These are phyloP conservation scores for Sporothrix protearum DNA, from an alignment of 2,329 filamentous ascomycete species.

Conservation along the genomic window DNA sequence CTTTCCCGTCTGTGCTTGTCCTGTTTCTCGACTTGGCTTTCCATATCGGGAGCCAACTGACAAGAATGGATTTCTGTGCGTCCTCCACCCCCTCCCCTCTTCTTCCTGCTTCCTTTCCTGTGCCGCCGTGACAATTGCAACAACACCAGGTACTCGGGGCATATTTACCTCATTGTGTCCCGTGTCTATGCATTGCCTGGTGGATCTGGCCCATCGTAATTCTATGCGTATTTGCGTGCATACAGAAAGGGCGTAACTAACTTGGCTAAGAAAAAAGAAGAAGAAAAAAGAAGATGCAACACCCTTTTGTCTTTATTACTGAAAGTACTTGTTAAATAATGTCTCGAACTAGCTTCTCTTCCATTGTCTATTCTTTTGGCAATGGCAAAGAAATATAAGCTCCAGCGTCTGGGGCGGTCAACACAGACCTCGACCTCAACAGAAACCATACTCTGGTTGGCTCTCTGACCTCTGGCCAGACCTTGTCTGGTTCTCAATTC, in stretches of 20 bases:
- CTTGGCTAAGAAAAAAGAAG: not conserved
- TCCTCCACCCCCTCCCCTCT: not conserved
- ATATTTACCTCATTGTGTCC: not conserved
- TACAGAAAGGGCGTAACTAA: not conserved
- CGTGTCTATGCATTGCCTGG: conserved; percentile 5
- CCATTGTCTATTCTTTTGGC: not conserved
- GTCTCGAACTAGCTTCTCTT: too few species aligned
- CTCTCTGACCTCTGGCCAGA: conserved; percentile 12
- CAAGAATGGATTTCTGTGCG: not conserved
- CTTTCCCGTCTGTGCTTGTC: not conserved
- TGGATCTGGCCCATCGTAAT: conserved; percentile 6
- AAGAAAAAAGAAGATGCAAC: not conserved
- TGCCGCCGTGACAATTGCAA: conserved; percentile 15
- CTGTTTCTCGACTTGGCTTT: not conserved
- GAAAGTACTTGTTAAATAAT: too few species aligned
- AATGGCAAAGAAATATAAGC: not conserved
- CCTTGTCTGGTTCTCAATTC: not conserved
- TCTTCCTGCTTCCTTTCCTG: not conserved
- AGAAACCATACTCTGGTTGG: conserved; percentile 5
- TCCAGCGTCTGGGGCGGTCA: not conserved
- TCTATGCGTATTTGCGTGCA: conserved; percentile 9
- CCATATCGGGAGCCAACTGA: not conserved
- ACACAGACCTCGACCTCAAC: not conserved
- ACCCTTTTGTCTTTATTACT: not conserved
- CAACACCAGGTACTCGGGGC: conserved; percentile 9